A percentile compares a stretch with the other conserved stretches of the same genome.
Evolutionary conservation across 192 early-diverging fungal species (phyloP).

Genomic region (Mortierella hygrophila): DNA sequence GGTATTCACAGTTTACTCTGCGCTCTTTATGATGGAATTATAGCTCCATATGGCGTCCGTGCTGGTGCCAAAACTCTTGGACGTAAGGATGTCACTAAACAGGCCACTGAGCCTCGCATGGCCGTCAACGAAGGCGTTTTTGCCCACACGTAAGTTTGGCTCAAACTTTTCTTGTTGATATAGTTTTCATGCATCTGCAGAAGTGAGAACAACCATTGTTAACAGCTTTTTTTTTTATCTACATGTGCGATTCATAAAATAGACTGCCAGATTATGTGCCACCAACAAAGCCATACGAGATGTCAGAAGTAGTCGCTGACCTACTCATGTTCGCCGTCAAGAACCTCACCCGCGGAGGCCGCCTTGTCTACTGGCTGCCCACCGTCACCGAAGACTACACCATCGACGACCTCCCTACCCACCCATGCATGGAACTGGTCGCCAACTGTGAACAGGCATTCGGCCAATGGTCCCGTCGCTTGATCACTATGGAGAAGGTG

Average conservation of each 20-base stretch:
- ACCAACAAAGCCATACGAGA: constrained; percentile 94
- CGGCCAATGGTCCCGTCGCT: constrained; percentile 90
- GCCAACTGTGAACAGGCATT: constrained; percentile 96
- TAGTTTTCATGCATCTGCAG: not conserved
- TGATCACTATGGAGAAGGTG: constrained; percentile 97
- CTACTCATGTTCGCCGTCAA: constrained; percentile 86
- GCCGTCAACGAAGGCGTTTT: constrained; percentile 58
- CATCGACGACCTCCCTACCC: constrained; percentile 84
- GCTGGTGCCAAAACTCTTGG: constrained; percentile 96
- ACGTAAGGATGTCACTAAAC: constrained; percentile 64
- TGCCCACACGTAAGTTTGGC: constrained; percentile 56
- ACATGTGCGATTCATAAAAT: not conserved
- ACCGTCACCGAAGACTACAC: constrained; percentile 89
- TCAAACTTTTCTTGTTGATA: no score
- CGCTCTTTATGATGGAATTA: not conserved
- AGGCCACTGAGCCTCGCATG: constrained; percentile 53
- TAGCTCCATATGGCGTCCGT: constrained; percentile 96
- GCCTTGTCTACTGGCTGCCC: constrained; percentile 97
- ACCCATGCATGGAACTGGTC: constrained; percentile 83
- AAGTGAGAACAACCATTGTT: not conserved
- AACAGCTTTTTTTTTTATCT: not conserved
- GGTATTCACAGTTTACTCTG: constrained; percentile 1
- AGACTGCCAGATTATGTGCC: constrained; percentile 81
- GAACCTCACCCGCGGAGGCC: constrained; percentile 81
- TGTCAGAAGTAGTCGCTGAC: constrained; percentile 90